These are phyloP conservation scores for Candida anglica DNA, from an alignment of 805 yeast species.

Conservation along the genomic window DNA sequence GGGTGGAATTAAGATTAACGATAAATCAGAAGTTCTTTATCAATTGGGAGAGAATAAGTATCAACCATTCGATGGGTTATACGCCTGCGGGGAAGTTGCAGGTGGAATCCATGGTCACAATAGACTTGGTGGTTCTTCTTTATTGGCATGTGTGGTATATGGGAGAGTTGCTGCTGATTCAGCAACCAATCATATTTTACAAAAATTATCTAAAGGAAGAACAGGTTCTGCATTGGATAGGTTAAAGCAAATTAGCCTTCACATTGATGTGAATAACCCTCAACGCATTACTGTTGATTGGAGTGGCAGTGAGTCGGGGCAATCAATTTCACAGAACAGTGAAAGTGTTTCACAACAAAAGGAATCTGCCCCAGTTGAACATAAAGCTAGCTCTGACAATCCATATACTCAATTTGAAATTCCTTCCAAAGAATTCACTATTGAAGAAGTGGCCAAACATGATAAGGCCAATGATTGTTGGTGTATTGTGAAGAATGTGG, in stretches of 20 bases:
- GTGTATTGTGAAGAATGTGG: conserved; percentile 51
- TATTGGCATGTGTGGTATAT: conserved; percentile 43
- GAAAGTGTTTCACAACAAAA: background rate
- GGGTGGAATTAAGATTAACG: conserved; percentile 65
- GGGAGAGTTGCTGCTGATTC: conserved; percentile 42
- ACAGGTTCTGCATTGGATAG: conserved; percentile 25
- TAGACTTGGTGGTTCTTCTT: conserved; percentile 40
- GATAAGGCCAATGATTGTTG: conserved; percentile 46
- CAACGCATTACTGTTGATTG: conserved; percentile 33
- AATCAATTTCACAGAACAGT: background rate
- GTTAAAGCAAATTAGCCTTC: conserved; percentile 40
- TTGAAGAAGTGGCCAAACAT: conserved; percentile 46
- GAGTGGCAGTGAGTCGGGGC: conserved; percentile 9
- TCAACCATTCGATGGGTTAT: conserved; percentile 31
- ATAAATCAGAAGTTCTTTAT: conserved; percentile 39
- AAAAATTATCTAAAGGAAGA: conserved; percentile 20
- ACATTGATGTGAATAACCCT: conserved; percentile 37
- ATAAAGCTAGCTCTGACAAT: conserved; percentile 5
- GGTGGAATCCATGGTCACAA: conserved; percentile 47
- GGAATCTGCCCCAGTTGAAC: conserved; percentile 1
- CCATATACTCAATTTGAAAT: conserved; percentile 25
- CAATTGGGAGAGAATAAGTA: conserved; percentile 17
- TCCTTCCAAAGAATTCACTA: conserved; percentile 45
- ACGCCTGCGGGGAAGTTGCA: conserved; percentile 43
- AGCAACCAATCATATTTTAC: conserved; percentile 29